A percentile compares a stretch with the other conserved stretches of the same genome.
Conservation (phyloP, 2,329 filamentous ascomycete genomes). For the Neonectria coccinea region DNA sequence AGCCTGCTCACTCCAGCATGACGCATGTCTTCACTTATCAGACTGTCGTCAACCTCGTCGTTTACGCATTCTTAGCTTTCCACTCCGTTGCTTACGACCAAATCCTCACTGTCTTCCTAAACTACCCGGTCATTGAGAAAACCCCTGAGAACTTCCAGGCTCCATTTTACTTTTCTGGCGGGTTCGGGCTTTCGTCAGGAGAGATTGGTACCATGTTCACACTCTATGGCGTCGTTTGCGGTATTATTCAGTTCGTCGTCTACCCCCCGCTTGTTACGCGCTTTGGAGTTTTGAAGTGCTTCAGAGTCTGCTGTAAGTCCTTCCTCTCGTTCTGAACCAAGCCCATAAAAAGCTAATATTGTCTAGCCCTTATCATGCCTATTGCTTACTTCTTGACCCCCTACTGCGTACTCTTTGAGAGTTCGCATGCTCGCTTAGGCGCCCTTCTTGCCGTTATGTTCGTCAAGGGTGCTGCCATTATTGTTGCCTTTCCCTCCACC, state of each 20-base stretch:
- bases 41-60: conserved; percentile 78
- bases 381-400: conserved; percentile 84
- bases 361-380: conserved; percentile 74
- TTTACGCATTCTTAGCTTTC: conserved; percentile 84
- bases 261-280: conserved; percentile 81
- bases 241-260: conserved; percentile 85
- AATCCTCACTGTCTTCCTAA: conserved; percentile 87
- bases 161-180: conserved; percentile 85
- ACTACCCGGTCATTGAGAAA: conserved; percentile 73
- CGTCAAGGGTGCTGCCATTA: conserved; percentile 78
- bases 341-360: conserved; percentile 11
- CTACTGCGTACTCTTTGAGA: conserved; percentile 75
- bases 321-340: not conserved
- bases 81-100: conserved; percentile 90
- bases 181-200: conserved; percentile 79
- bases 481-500: conserved; percentile 88
- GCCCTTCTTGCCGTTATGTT: conserved; percentile 77
- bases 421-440: conserved; percentile 62
- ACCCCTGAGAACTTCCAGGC: conserved; percentile 70
- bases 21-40: conserved; percentile 79
- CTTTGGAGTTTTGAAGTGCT: conserved; percentile 80
- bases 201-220: conserved; percentile 89
- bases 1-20: conserved; percentile 54
- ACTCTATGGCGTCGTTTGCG: conserved; percentile 81
- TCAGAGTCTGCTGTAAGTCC: conserved; percentile 69